Percentiles rank a stretch among this genome's conserved stretches.
Evolutionary conservation across 176 grass and related monocot genomes (phyloP).

Genomic region (Eleusine coracana): DNA sequence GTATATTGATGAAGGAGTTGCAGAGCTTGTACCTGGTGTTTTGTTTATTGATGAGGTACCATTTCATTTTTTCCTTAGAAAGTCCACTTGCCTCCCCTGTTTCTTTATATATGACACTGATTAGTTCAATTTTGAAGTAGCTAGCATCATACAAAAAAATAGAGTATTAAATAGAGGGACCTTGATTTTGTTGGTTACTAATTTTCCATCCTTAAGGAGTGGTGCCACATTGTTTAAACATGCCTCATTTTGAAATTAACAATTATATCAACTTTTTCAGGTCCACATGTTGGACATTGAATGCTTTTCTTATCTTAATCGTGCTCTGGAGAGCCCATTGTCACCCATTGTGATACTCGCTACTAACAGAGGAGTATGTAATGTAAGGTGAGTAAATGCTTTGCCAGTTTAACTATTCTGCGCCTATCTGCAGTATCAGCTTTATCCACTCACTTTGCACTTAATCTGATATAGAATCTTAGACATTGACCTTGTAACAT

Average conservation of each 20-base stretch:
- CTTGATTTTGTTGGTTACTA: neutral
- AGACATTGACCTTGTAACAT: slow-evolving; percentile 30
- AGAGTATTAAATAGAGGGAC: neutral
- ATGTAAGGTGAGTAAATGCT: slow-evolving; percentile 65
- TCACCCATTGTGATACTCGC: slow-evolving; percentile 92
- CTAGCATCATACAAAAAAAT: neutral
- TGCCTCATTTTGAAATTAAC: slow-evolving; percentile 23
- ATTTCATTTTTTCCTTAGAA: slow-evolving; percentile 28
- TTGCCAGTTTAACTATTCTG: slow-evolving; percentile 14
- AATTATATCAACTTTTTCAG: slow-evolving; percentile 51
- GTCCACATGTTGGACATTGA: slow-evolving; percentile 97
- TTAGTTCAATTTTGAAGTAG: neutral
- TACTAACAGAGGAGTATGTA: slow-evolving; percentile 94
- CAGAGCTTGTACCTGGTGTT: slow-evolving; percentile 94
- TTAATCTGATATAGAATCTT: slow-evolving; percentile 18
- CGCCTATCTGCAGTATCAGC: neutral
- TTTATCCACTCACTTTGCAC: neutral
- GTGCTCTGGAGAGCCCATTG: slow-evolving; percentile 85
- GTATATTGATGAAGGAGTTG: slow-evolving; percentile 94
- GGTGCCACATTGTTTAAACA: neutral
- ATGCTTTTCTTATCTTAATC: slow-evolving; percentile 98
- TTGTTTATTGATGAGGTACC: slow-evolving; percentile 94
- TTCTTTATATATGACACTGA: neutral
- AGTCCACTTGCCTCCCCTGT: neutral
- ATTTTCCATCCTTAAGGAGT: neutral